These are phyloP conservation scores for Phytopythium litorale DNA, from an alignment of 352 stramenopile genomes.

Conservation along the genomic window DNA sequence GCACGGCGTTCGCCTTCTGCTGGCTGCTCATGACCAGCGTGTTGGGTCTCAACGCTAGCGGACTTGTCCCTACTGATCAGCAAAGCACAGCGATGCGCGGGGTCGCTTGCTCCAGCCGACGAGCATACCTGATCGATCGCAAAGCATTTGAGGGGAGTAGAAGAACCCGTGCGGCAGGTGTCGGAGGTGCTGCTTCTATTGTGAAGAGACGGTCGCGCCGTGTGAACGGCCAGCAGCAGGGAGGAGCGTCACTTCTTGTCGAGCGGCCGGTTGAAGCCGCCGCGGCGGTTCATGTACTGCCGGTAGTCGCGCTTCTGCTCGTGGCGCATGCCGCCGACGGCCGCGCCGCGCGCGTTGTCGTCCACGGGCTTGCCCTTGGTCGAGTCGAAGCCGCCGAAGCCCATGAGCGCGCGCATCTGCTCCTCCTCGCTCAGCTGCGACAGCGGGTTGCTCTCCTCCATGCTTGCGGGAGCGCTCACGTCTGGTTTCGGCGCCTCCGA, in stretches of 20 bases:
- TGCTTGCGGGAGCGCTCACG: background rate
- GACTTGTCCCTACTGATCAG: background rate
- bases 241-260: slow-evolving; percentile 50
- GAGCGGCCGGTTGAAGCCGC: slow-evolving; percentile 93
- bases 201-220: background rate
- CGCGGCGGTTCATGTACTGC: slow-evolving; percentile 97
- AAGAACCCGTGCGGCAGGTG: background rate
- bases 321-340: slow-evolving; percentile 76
- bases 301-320: slow-evolving; percentile 94
- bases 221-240: background rate
- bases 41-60: slow-evolving; percentile 45
- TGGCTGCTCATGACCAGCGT: slow-evolving; percentile 64
- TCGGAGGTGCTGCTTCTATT: background rate
- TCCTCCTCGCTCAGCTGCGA: slow-evolving; percentile 37
- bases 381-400: slow-evolving; percentile 78
- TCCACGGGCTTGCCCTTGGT: slow-evolving; percentile 93
- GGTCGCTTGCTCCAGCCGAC: background rate
- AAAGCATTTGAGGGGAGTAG: background rate
- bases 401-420: slow-evolving; percentile 36
- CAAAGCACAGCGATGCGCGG: background rate
- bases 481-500: background rate
- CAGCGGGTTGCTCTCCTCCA: slow-evolving; percentile 17
- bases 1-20: slow-evolving; percentile 29
- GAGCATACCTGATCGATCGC: background rate
- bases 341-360: slow-evolving; percentile 87